Evolutionary conservation across 306 rosid species (phyloP).

Genomic region (Cajanus cajan): DNA sequence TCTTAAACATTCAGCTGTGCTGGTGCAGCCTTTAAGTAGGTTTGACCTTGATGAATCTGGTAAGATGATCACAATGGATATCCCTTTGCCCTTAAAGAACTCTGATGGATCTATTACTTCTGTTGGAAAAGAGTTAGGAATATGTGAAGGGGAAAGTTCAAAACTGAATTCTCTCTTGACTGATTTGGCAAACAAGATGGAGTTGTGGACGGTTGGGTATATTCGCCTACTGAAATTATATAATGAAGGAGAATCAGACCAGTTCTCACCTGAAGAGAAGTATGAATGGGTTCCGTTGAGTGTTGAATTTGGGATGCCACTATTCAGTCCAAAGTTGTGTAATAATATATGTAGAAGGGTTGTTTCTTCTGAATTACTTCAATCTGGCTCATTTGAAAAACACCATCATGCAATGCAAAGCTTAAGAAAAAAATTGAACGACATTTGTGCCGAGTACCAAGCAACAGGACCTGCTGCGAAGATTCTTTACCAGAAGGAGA

Average conservation of each 20-base stretch:
- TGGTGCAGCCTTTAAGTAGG: slow-evolving; percentile 89
- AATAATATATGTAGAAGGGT: slow-evolving; percentile 71
- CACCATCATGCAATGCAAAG: slow-evolving; percentile 83
- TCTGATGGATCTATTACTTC: slow-evolving; percentile 71
- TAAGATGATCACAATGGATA: slow-evolving; percentile 68
- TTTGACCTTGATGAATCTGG: slow-evolving; percentile 80
- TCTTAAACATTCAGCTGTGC: slow-evolving; percentile 84
- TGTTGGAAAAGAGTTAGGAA: slow-evolving; percentile 65
- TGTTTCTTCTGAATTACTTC: slow-evolving; percentile 83
- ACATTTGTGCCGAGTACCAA: slow-evolving; percentile 86
- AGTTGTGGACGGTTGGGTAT: slow-evolving; percentile 84
- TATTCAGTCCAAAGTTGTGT: slow-evolving; percentile 85
- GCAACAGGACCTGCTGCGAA: slow-evolving; percentile 89
- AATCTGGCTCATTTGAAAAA: slow-evolving; percentile 63
- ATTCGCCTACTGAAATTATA: slow-evolving; percentile 79
- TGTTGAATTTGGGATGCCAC: slow-evolving; percentile 90
- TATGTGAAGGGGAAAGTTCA: slow-evolving; percentile 61
- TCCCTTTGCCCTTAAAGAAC: slow-evolving; percentile 86
- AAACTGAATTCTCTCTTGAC: slow-evolving; percentile 57
- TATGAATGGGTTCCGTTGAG: slow-evolving; percentile 97
- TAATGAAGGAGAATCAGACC: slow-evolving; percentile 56
- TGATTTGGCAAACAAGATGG: slow-evolving; percentile 65
- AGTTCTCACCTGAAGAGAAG: slow-evolving; percentile 51
- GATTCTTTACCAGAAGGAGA: slow-evolving; percentile 87
- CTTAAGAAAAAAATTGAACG: slow-evolving; percentile 69